Conservation (phyloP, 176 grass and related monocot species). For the Panicum miliaceum region DNA sequence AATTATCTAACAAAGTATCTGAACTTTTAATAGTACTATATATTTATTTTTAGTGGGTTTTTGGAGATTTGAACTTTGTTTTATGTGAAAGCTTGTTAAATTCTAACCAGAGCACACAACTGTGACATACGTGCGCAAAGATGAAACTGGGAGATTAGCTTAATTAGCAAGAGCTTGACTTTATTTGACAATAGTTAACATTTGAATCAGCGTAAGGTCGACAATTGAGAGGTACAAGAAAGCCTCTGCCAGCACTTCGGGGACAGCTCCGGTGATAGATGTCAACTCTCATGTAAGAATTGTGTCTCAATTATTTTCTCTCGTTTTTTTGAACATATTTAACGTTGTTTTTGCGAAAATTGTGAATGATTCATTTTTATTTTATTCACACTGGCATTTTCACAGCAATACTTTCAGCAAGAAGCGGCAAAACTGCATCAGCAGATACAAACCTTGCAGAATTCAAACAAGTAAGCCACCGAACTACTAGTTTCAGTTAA, state of each 20-base stretch:
- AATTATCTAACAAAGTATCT: neutral
- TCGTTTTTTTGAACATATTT: neutral
- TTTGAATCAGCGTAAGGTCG: conserved; percentile 60
- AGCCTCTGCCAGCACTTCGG: conserved; percentile 64
- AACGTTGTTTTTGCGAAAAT: neutral
- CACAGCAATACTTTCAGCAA: conserved; percentile 83
- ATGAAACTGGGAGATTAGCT: neutral
- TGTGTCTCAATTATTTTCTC: too few relatives aligned
- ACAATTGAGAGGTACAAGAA: conserved; percentile 95
- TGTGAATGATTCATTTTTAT: neutral
- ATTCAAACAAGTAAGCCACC: conserved; percentile 56
- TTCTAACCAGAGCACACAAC: neutral
- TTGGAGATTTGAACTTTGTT: neutral
- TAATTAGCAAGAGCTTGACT: neutral
- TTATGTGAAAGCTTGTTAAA: neutral
- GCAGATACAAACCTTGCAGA: conserved; percentile 81
- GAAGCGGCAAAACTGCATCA: conserved; percentile 66
- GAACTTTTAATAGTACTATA: neutral
- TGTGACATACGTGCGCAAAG: neutral
- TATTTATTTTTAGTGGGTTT: neutral
- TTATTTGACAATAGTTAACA: neutral
- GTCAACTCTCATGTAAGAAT: conserved; percentile 69
- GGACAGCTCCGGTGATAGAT: conserved; percentile 65
- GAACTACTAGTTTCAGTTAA: neutral
- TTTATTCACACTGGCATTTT: neutral